phyloP scores from a whole-genome alignment of 2,329 filamentous ascomycete genomes.

The Sclerotinia trifoliorum region DNA sequence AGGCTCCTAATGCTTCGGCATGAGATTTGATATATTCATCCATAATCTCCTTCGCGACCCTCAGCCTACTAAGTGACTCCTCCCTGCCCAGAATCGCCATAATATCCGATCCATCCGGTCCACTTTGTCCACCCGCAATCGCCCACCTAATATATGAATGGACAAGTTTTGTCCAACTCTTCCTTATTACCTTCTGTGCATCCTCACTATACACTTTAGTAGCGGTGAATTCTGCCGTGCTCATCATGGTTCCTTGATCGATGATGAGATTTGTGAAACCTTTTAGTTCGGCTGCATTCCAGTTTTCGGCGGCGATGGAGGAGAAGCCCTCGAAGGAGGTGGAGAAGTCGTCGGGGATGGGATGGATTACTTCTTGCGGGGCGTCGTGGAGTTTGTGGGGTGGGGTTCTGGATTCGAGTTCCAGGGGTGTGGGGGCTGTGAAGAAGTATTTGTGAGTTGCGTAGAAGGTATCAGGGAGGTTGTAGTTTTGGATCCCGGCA shows the following conservation, averaged over 20 bases:
- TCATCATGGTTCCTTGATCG: constrained; percentile 17
- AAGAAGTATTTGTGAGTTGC: constrained; percentile 60
- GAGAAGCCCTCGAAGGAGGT: constrained; percentile 25
- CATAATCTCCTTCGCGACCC: constrained; percentile 28
- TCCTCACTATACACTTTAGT: background rate
- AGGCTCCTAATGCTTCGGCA: background rate
- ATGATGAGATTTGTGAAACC: constrained; percentile 10
- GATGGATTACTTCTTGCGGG: constrained; percentile 15
- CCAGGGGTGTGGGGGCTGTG: constrained; percentile 37
- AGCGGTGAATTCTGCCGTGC: constrained; percentile 7
- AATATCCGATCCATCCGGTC: constrained; percentile 52
- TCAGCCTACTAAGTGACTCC: constrained; percentile 47
- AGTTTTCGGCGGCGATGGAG: constrained; percentile 26
- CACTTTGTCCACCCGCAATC: constrained; percentile 51
- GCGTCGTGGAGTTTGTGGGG: constrained; percentile 29
- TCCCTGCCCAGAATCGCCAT: constrained; percentile 56
- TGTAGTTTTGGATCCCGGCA: constrained; percentile 57
- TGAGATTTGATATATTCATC: background rate
- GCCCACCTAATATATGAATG: constrained; percentile 58
- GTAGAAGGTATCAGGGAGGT: constrained; percentile 54
- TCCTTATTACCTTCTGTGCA: constrained; percentile 24
- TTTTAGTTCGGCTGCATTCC: constrained; percentile 26
- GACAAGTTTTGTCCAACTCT: constrained; percentile 46
- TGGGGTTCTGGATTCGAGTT: constrained; percentile 27
- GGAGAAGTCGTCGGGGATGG: constrained; percentile 11